Evolutionary conservation across 441 rosid genomes (phyloP).

Genomic region (Syzygium syzygioides): DNA sequence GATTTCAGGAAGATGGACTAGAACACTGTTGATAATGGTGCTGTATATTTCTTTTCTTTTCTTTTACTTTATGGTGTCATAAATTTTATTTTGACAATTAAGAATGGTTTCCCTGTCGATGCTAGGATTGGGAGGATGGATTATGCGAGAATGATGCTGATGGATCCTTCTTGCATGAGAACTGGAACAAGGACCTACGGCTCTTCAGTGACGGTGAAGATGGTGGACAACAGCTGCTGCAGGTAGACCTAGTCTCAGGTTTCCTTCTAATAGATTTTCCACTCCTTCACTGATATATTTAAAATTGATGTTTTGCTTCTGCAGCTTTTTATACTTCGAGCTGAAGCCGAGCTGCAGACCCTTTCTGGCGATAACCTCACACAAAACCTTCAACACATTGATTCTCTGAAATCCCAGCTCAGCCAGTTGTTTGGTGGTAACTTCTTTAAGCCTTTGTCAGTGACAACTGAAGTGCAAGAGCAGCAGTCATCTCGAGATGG

Average conservation of each 20-base stretch:
- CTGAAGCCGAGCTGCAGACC: constrained; percentile 78
- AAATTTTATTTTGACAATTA: background rate
- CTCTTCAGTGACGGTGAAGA: constrained; percentile 73
- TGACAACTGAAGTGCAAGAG: constrained; percentile 31
- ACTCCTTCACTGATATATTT: background rate
- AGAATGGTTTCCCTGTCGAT: constrained; percentile 3
- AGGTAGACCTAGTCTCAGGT: constrained; percentile 36
- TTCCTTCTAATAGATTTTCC: constrained; percentile 2
- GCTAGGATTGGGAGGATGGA: constrained; percentile 94
- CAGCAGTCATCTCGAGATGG: constrained; percentile 44
- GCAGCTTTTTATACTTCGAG: constrained; percentile 80
- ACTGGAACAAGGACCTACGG: constrained; percentile 79
- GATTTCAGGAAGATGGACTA: background rate
- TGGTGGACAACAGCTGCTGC: constrained; percentile 85
- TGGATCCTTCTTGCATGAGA: constrained; percentile 86
- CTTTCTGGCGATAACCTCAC: constrained; percentile 35
- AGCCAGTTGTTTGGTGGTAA: constrained; percentile 52
- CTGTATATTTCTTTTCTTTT: background rate
- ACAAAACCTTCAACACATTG: constrained; percentile 36
- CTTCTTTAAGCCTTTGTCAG: constrained; percentile 36
- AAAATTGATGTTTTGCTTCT: constrained; percentile 9
- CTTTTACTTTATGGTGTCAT: background rate
- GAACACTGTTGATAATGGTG: background rate
- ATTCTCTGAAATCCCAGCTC: constrained; percentile 48
- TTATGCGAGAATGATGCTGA: constrained; percentile 76